Evolutionary conservation across 306 rosid species (phyloP), one percentile per base, ranked within the genome.

Genomic region (Pterocarpus santalinus): DNA sequence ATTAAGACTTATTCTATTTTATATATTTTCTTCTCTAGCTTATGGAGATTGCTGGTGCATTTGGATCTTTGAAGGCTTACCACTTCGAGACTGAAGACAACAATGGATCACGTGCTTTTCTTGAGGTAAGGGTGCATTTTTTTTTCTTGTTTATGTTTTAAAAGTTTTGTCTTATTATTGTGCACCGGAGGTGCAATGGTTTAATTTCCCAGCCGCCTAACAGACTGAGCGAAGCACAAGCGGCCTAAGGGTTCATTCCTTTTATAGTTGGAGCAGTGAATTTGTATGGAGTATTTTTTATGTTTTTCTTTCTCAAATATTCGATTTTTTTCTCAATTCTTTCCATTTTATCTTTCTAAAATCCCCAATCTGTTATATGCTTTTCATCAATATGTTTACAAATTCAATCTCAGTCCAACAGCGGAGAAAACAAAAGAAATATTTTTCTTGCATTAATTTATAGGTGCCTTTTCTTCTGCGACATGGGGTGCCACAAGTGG

Each of bases 11-110:
- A 43, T 49, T 62, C 56, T 61, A 7, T 17, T 69, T 77, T 49
- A 8, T 63, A 39, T 33, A 44, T 80, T 39, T 67, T 83, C 41
- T 82, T 82, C 66, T 83, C 70, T 81, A 92, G 99, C 92, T 92
- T 83, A 69, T 88, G 90, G 97, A 95, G 87, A 87, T 95, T 72
- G 88, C 88, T 52, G 83, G 91, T 84, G 94, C 88, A 47, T 95
- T 95, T 90, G 99, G 99, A 86, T 85, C 89, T 79, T 75, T 95
- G 85, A 95, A 90, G 90, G 92, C 98, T 44, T 95, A 83, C 87
- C 94, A 84, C 85, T 93, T 95, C 85, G 94, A 84, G 83, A 78
- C 81, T 32, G 69, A 80, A 32, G 70, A 77, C 71, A 77, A 80
- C 28, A 69, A 83, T 81, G 87, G 78, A 81, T 82, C 88, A 30